Percentiles rank a stretch among this genome's conserved stretches.
Conservation (phyloP, 2,329 filamentous ascomycete species). For the Aspergillus awamori region DNA sequence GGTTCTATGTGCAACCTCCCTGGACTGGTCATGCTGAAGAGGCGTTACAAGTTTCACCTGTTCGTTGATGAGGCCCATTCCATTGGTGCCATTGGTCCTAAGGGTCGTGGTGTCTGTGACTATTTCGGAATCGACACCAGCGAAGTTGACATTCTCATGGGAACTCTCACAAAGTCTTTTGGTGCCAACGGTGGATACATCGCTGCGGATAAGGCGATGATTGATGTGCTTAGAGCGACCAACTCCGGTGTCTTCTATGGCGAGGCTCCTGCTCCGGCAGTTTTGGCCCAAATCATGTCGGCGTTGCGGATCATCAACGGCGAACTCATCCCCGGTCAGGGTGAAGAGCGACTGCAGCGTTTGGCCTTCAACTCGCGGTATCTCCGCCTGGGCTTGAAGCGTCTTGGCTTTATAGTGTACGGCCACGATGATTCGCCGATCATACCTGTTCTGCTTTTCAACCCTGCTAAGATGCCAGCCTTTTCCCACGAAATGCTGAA, state of each 20-base stretch:
- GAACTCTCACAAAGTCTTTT: constrained; percentile 96
- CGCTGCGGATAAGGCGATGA: constrained; percentile 83
- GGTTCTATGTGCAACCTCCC: constrained; percentile 98
- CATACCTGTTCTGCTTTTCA: constrained; percentile 90
- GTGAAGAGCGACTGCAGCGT: constrained; percentile 90
- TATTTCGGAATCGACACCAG: constrained; percentile 90
- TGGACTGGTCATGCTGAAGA: constrained; percentile 81
- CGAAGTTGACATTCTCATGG: constrained; percentile 95
- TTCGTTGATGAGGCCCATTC: constrained; percentile 98
- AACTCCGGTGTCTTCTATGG: constrained; percentile 87
- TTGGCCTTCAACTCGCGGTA: constrained; percentile 98
- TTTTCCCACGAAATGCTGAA: constrained; percentile 99
- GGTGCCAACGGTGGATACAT: constrained; percentile 97
- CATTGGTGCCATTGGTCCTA: constrained; percentile 85
- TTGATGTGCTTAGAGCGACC: constrained; percentile 83
- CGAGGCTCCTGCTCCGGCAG: constrained; percentile 83
- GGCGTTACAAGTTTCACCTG: constrained; percentile 94
- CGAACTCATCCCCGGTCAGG: constrained; percentile 84
- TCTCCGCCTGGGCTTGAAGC: constrained; percentile 94
- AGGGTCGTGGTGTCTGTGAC: constrained; percentile 90
- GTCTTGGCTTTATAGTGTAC: constrained; percentile 93
- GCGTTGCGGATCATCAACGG: constrained; percentile 87
- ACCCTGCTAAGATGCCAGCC: constrained; percentile 97
- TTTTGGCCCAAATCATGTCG: constrained; percentile 86
- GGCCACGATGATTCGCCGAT: constrained; percentile 98